These are phyloP conservation scores for Smittium culicis DNA, from an alignment of 371 early-diverging fungal genomes.

Conservation along the genomic window DNA sequence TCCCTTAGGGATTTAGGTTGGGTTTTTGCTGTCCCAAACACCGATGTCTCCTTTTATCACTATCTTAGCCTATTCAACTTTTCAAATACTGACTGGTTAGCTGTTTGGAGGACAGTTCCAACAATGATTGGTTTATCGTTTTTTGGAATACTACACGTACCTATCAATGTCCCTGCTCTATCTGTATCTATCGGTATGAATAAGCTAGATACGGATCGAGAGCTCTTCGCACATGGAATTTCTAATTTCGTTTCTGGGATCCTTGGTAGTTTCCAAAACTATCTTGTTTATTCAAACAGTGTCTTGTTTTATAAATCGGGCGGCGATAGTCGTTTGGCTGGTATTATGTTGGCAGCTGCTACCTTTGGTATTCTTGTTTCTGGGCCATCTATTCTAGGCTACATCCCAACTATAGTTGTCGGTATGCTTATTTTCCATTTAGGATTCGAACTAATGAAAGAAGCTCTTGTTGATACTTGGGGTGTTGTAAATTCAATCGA, in stretches of 20 bases:
- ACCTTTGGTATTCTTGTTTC: slow-evolving; percentile 65
- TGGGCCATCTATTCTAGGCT: slow-evolving; percentile 74
- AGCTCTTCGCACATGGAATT: slow-evolving; percentile 85
- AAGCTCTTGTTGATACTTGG: slow-evolving; percentile 75
- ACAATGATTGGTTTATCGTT: slow-evolving; percentile 87
- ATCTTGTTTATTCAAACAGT: slow-evolving; percentile 80
- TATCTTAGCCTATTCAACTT: slow-evolving; percentile 71
- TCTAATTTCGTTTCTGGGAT: slow-evolving; percentile 71
- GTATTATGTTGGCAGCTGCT: slow-evolving; percentile 62
- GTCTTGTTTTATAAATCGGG: slow-evolving; percentile 82
- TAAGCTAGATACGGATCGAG: slow-evolving; percentile 76
- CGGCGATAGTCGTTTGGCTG: slow-evolving; percentile 75
- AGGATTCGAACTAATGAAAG: slow-evolving; percentile 81
- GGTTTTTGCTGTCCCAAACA: slow-evolving; percentile 68
- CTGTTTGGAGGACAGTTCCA: slow-evolving; percentile 59
- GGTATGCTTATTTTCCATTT: slow-evolving; percentile 88
- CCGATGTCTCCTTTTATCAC: slow-evolving; percentile 64
- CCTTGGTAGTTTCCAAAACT: slow-evolving; percentile 70
- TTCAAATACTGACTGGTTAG: slow-evolving; percentile 55
- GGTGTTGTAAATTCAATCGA: slow-evolving; percentile 69
- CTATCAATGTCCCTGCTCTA: slow-evolving; percentile 82
- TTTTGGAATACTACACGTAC: slow-evolving; percentile 91
- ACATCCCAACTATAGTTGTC: slow-evolving; percentile 84
- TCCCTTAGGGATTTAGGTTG: slow-evolving; percentile 60
- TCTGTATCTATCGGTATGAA: slow-evolving; percentile 78